phyloP scores from a whole-genome alignment of 805 yeast genomes.

The Candida adriatica region DNA sequence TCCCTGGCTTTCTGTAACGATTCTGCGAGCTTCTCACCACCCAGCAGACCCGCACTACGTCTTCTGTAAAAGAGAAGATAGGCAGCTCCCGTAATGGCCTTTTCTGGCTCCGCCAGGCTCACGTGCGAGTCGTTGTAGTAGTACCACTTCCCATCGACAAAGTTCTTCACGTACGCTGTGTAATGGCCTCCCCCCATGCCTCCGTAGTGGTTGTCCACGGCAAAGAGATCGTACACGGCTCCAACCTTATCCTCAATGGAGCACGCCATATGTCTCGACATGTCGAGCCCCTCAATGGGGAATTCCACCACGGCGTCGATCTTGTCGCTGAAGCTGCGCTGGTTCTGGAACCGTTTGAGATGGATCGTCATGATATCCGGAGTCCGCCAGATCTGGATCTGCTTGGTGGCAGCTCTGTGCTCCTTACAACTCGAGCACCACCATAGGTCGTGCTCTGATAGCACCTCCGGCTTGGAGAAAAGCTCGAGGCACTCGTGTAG shows the following conservation, averaged over 20 bases:
- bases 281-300: constrained; percentile 78
- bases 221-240: constrained; percentile 74
- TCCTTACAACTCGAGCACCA: constrained; percentile 87
- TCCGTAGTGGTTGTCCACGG: constrained; percentile 93
- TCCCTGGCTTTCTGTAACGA: constrained; percentile 37
- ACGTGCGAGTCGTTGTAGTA: constrained; percentile 86
- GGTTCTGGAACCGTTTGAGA: constrained; percentile 82
- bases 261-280: constrained; percentile 49
- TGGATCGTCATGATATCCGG: constrained; percentile 91
- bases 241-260: constrained; percentile 22
- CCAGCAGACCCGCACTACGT: constrained; percentile 32
- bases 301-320: constrained; percentile 79
- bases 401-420: constrained; percentile 85
- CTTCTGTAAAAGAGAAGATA: constrained; percentile 80
- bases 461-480: constrained; percentile 75
- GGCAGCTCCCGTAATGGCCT: constrained; percentile 70
- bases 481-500: constrained; percentile 68
- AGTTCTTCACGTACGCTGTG: constrained; percentile 82
- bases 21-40: constrained; percentile 38
- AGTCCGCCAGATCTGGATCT: constrained; percentile 86
- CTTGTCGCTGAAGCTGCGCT: constrained; percentile 81
- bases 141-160: constrained; percentile 75
- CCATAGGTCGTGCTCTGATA: constrained; percentile 90
- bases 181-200: constrained; percentile 98
- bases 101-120: constrained; percentile 47